Evolutionary conservation across 441 rosid species (phyloP).

Genomic region (Arabidopsis lyrata): DNA sequence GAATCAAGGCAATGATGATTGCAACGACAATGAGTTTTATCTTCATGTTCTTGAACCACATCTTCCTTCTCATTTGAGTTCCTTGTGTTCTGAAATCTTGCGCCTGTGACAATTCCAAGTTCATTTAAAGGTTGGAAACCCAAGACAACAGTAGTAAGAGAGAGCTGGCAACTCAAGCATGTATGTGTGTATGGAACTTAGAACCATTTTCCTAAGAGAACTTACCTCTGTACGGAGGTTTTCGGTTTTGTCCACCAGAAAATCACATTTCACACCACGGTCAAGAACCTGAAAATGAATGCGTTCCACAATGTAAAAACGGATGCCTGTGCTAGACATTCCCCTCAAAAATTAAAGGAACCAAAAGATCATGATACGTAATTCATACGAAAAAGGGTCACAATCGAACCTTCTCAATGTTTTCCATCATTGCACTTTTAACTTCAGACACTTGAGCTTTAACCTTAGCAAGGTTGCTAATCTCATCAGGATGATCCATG

Average conservation of each 20-base stretch:
- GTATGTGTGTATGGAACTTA: not conserved
- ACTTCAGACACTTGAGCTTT: constrained; percentile 75
- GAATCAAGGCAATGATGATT: constrained; percentile 69
- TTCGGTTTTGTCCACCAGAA: constrained; percentile 96
- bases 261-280: constrained; percentile 92
- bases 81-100: constrained; percentile 68
- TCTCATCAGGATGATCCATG: constrained; percentile 65
- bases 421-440: constrained; percentile 71
- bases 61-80: constrained; percentile 68
- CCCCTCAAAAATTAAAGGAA: not conserved
- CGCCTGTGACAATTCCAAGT: constrained; percentile 52
- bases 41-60: constrained; percentile 90
- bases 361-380: not conserved
- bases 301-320: not conserved
- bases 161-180: constrained; percentile 1
- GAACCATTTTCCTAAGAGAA: constrained; percentile 12
- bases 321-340: not conserved
- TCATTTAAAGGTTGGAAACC: not conserved
- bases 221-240: constrained; percentile 88
- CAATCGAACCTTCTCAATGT: constrained; percentile 65
- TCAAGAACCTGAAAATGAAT: constrained; percentile 76
- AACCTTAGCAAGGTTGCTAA: constrained; percentile 69
- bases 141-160: not conserved
- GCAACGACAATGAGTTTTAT: constrained; percentile 70
- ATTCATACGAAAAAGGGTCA: not conserved